Conservation (phyloP, 75 land plant species). For the Cupressus sempervirens region DNA sequence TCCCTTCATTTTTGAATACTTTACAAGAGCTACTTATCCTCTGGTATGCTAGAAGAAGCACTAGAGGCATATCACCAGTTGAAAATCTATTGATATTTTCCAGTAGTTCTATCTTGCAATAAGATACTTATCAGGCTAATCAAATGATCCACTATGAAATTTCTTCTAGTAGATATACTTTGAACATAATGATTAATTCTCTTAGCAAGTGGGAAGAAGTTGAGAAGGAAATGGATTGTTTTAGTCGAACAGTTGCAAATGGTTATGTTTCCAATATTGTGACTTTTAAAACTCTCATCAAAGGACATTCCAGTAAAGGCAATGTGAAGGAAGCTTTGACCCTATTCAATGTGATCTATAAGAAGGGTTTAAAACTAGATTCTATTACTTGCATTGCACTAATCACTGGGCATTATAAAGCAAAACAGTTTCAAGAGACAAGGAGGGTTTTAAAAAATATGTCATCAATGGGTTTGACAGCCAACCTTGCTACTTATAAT, state of each 20-base stretch:
- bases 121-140: background rate
- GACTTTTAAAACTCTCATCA: slow-evolving; percentile 8
- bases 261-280: slow-evolving; percentile 6
- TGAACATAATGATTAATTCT: slow-evolving; percentile 8
- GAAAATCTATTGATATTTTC: background rate
- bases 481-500: slow-evolving; percentile 51
- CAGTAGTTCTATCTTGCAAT: background rate
- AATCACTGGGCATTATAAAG: slow-evolving; percentile 43
- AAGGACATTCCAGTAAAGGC: background rate
- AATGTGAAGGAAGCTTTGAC: background rate
- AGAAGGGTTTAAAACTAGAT: slow-evolving; percentile 37
- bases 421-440: slow-evolving; percentile 32
- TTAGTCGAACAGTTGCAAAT: background rate
- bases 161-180: slow-evolving; percentile 2
- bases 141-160: slow-evolving; percentile 5
- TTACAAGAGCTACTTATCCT: background rate
- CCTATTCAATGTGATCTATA: slow-evolving; percentile 16
- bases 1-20: background rate
- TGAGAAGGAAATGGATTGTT: background rate
- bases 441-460: slow-evolving; percentile 29
- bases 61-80: slow-evolving; percentile 1
- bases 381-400: slow-evolving; percentile 47
- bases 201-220: slow-evolving; percentile 3
- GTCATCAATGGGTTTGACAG: slow-evolving; percentile 28
- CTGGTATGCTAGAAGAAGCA: background rate